Base-by-base conservation (phyloP, 106 monocot genomes). In the Acorus calamus region DNA sequence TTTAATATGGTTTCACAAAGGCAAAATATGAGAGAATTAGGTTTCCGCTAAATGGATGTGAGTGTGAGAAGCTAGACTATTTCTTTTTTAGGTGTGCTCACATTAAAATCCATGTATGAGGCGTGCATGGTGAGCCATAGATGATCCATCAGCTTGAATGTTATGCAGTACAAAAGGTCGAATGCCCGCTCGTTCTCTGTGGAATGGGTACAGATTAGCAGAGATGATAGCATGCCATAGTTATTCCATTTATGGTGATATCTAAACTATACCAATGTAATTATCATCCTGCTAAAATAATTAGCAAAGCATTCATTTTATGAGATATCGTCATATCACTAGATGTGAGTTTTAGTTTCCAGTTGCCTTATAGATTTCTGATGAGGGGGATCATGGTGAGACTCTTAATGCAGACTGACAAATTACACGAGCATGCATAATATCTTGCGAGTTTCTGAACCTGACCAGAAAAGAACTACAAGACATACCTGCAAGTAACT, bases 131-230 rank as follows among this genome's bases (percentile, higher is more conserved):
- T 68, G 46, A 94, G 84, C 89, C 94, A 94, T 49, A 79, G 81
- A 45, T 81, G 84, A 81, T 94, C 94, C 94, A 89, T 89, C 69
- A 94, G 47, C 73, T 81, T 89, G 75, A 94, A 94, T 59, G 89
- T 73, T 51, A 92, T 82, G 80, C 92, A 92, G 73, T 82, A 92
- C 5, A 92, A 64, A 42, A 92, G 60, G 66, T 92, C 92, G 65
- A 92, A 92, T 5, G 88, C 87, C 63, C 76, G 73, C 54, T 84
- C 81, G 66, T 88, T 82, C 46, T 87, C 92, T 92, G 79, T 14
- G 63, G n/a, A 46, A 60, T 7, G 55, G 9, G 42, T n/a, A 74
- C 44, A 55, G 11, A 47, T 28, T 46, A 7, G 41, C 5, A 8
- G 42, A 65, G 62, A 62, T 7, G 55, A 62, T 28, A 28, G 28